Evolutionary conservation across 345 rosid species (phyloP).

Genomic region (Gossypium australe): DNA sequence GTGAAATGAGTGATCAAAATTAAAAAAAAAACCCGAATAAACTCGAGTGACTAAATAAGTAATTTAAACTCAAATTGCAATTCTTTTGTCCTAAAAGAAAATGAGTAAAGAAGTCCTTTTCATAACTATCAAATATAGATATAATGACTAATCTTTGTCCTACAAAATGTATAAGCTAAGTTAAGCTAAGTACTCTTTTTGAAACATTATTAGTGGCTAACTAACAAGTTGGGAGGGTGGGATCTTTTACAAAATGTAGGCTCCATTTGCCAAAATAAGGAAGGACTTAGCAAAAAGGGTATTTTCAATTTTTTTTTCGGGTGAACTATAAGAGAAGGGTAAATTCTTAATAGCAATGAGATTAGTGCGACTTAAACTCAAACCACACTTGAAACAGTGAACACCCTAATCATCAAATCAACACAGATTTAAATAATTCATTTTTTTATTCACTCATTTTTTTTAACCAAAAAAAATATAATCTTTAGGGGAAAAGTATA

Average conservation of each 20-base stretch:
- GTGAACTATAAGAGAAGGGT: too few relatives aligned
- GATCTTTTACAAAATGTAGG: not conserved
- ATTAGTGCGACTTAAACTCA: accelerated
- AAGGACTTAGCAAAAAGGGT: not conserved
- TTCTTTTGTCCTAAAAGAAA: too few relatives aligned
- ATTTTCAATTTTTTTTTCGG: not conserved
- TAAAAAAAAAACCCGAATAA: too few relatives aligned
- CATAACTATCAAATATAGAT: not conserved
- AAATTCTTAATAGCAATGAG: too few relatives aligned
- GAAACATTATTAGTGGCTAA: not conserved
- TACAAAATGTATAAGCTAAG: not conserved
- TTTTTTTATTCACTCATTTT: too few relatives aligned
- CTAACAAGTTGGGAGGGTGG: not conserved
- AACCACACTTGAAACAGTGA: too few relatives aligned
- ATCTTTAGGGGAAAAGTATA: too few relatives aligned
- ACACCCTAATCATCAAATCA: too few relatives aligned
- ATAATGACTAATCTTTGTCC: not conserved
- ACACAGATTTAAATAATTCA: too few relatives aligned
- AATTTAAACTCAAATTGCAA: too few relatives aligned
- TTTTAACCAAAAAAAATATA: not conserved
- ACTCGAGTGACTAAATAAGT: too few relatives aligned
- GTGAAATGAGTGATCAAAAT: too few relatives aligned
- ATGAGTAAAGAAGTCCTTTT: not conserved
- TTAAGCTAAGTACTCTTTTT: not conserved
- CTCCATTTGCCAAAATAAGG: not conserved